Evolutionary conservation across 768 basidiomycete genomes (phyloP).

Genomic region (Russula abietina): DNA sequence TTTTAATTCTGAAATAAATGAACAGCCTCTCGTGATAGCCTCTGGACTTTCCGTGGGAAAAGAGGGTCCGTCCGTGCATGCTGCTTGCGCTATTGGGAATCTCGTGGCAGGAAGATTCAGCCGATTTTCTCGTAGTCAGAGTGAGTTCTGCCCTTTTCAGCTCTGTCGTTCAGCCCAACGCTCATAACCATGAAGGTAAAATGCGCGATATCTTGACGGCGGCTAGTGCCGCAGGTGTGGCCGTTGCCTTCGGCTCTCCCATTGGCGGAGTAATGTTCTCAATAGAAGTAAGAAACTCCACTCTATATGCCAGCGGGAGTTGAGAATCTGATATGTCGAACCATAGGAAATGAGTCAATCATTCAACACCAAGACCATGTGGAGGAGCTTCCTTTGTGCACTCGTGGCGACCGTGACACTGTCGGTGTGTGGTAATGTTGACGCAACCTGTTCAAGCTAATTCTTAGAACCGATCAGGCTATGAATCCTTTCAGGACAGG

Average conservation of each 20-base stretch:
- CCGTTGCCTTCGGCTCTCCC: slow-evolving; percentile 96
- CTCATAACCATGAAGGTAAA: slow-evolving; percentile 44
- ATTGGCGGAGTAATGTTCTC: slow-evolving; percentile 98
- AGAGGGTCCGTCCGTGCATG: slow-evolving; percentile 97
- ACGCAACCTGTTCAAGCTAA: slow-evolving; percentile 2
- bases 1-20: slow-evolving; percentile 10
- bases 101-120: slow-evolving; percentile 81
- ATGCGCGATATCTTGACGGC: slow-evolving; percentile 91
- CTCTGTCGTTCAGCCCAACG: slow-evolving; percentile 8
- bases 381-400: slow-evolving; percentile 96
- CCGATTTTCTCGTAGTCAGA: slow-evolving; percentile 81
- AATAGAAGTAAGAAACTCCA: slow-evolving; percentile 69
- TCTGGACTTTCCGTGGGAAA: slow-evolving; percentile 97
- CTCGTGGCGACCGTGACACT: slow-evolving; percentile 94
- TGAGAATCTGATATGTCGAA: neutral
- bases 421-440: slow-evolving; percentile 52
- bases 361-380: slow-evolving; percentile 98
- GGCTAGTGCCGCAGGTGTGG: slow-evolving; percentile 95
- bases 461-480: slow-evolving; percentile 43
- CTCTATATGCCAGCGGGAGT: neutral
- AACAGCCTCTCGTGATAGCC: slow-evolving; percentile 90
- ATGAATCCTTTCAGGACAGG: slow-evolving; percentile 99
- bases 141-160: slow-evolving; percentile 39
- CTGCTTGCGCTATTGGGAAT: slow-evolving; percentile 90
- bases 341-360: slow-evolving; percentile 94